Evolutionary conservation across 768 basidiomycete species (phyloP).

Genomic region (Agaricus subrufescens): DNA sequence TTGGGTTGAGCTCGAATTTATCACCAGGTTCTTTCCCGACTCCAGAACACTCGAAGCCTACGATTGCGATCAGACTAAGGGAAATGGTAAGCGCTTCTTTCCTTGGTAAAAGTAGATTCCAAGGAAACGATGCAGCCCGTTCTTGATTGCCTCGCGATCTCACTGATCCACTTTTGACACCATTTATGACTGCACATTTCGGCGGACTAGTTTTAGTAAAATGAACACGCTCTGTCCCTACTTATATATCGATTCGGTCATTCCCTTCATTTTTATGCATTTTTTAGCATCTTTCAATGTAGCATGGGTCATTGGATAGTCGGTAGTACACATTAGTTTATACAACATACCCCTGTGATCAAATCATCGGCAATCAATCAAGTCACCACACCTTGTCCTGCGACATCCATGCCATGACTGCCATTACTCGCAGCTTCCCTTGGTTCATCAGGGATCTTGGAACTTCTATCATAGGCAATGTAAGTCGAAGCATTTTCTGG

Average conservation of each 20-base stretch:
- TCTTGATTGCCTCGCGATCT: not conserved
- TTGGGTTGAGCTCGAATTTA: not conserved
- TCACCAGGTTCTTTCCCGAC: not conserved
- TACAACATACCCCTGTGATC: conserved; percentile 33
- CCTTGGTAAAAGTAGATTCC: not conserved
- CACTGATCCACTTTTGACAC: not conserved
- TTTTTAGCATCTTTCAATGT: not conserved
- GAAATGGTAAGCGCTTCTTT: conserved; percentile 6
- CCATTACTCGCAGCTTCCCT: conserved; percentile 81
- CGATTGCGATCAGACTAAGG: conserved; percentile 2
- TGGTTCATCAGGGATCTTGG: conserved; percentile 81
- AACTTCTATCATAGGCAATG: conserved; percentile 77
- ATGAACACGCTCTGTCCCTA: not conserved
- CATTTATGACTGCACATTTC: not conserved
- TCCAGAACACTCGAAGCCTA: conserved; percentile 1
- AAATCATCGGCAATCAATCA: not conserved
- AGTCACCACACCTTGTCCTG: not conserved
- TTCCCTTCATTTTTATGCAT: not conserved
- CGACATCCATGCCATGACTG: conserved; percentile 50
- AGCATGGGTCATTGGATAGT: not conserved
- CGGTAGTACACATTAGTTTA: not conserved
- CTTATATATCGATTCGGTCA: not conserved
- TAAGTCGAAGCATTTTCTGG: conserved; percentile 23
- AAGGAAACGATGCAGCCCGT: not conserved
- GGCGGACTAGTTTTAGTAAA: not conserved